These are phyloP conservation scores for Drosera capensis DNA, from an alignment of 148 eudicot species.

Conservation along the genomic window DNA sequence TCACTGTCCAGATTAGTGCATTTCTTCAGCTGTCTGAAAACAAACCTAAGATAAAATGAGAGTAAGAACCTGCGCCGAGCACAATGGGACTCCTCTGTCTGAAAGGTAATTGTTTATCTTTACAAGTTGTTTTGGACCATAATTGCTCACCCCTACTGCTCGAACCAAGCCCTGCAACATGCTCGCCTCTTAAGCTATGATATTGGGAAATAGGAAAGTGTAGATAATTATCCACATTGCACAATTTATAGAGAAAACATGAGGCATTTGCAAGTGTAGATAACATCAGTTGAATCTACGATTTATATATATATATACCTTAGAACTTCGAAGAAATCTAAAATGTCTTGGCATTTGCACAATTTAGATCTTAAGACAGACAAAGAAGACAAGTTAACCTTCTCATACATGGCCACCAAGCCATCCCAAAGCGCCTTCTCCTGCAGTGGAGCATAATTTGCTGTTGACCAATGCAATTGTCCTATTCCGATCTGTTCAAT, in stretches of 20 bases:
- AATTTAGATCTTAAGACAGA: no score
- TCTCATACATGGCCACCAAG: conserved; percentile 93
- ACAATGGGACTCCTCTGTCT: conserved; percentile 70
- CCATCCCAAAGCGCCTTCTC: conserved; percentile 98
- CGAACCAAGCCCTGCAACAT: conserved; percentile 72
- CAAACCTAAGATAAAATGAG: conserved; percentile 1
- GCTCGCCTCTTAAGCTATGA: neutral
- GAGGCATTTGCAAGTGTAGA: no score
- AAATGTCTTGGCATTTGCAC: no score
- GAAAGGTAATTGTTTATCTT: conserved; percentile 65
- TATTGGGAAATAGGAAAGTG: no score
- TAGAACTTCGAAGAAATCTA: no score
- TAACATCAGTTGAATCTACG: no score
- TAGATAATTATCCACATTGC: no score
- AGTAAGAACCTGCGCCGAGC: conserved; percentile 74
- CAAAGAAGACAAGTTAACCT: conserved; percentile 51
- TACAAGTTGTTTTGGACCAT: conserved; percentile 85
- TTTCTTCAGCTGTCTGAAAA: neutral
- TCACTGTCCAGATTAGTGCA: no score
- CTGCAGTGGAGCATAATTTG: conserved; percentile 87
- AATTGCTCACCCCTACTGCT: conserved; percentile 96
- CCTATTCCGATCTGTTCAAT: conserved; percentile 82
- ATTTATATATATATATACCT: no score
- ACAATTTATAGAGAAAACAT: no score
- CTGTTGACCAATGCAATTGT: conserved; percentile 96